phyloP scores from a whole-genome alignment of 441 rosid genomes.

The Erodium trifolium region DNA sequence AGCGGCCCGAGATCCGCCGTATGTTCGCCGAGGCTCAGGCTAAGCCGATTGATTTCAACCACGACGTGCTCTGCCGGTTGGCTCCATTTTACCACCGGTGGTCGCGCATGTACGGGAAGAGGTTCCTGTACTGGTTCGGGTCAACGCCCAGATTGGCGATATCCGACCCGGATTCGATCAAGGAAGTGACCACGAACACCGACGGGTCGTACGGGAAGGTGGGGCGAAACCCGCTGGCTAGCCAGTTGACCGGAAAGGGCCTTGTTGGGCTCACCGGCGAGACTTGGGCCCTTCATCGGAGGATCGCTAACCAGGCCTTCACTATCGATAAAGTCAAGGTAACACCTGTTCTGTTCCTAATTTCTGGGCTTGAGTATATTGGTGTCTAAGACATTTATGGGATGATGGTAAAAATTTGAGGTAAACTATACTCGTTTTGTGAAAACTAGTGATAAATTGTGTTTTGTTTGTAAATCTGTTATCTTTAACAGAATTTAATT shows the following conservation, averaged over 20 bases:
- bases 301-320: constrained; percentile 23
- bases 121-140: constrained; percentile 59
- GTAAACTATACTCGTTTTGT: no score
- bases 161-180: constrained; percentile 46
- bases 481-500: no score
- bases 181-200: constrained; percentile 34
- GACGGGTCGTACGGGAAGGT: constrained; percentile 34
- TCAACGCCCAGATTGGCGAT: constrained; percentile 39
- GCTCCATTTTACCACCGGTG: constrained; percentile 41
- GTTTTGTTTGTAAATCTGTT: no score
- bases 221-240: constrained; percentile 39
- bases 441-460: no score
- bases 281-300: constrained; percentile 61
- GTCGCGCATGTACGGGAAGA: constrained; percentile 22
- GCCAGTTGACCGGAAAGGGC: constrained; percentile 50
- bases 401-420: no score
- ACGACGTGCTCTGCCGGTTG: constrained; percentile 32
- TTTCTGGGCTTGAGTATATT: no score
- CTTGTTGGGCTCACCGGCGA: constrained; percentile 54
- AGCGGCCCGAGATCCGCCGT: constrained; percentile 35
- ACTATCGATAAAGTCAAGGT: constrained; percentile 58
- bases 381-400: no score
- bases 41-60: constrained; percentile 25
- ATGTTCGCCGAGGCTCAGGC: constrained; percentile 30
- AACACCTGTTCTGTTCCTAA: no score